Evolutionary conservation across 768 basidiomycete genomes (phyloP).

Genomic region (Pseudohyphozyma bogoriensis): DNA sequence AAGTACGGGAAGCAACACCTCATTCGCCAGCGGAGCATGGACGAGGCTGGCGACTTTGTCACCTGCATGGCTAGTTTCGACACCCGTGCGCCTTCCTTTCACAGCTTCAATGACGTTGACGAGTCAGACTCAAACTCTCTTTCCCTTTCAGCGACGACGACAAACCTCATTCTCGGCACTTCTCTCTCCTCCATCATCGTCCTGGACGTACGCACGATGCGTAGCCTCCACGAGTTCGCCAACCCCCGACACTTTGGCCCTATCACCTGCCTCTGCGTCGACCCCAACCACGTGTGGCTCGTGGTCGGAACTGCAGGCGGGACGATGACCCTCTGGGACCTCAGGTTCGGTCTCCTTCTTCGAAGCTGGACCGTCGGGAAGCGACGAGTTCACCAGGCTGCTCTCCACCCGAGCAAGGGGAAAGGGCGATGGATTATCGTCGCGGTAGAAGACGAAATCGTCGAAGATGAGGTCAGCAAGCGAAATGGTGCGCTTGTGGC

Average conservation of each 20-base stretch:
- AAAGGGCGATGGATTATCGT: constrained; percentile 85
- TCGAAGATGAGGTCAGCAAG: constrained; percentile 5
- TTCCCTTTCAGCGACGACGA: constrained; percentile 51
- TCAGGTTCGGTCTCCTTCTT: constrained; percentile 78
- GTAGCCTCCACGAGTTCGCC: constrained; percentile 60
- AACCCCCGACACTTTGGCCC: constrained; percentile 80
- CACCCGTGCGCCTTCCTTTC: constrained; percentile 47
- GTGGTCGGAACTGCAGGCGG: constrained; percentile 79
- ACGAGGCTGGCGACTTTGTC: constrained; percentile 64
- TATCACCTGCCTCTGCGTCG: constrained; percentile 72
- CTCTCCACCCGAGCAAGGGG: constrained; percentile 75
- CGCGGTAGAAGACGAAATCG: constrained; percentile 49
- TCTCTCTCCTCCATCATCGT: constrained; percentile 64
- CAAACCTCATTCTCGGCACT: constrained; percentile 76
- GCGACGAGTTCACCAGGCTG: constrained; percentile 53
- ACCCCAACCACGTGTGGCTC: constrained; percentile 76
- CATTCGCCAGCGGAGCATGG: constrained; percentile 68
- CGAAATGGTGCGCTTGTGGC: constrained; percentile 44
- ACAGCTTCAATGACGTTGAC: background rate
- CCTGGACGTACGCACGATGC: constrained; percentile 78
- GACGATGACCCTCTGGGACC: constrained; percentile 82
- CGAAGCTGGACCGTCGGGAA: constrained; percentile 74
- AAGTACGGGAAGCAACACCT: constrained; percentile 72
- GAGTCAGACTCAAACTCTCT: background rate
- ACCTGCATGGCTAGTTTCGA: constrained; percentile 74